Evolutionary conservation across 1,284 basidiomycete genomes (phyloP), one percentile per base, ranked within the genome.

Genomic region (Cutaneotrichosporon daszewskae): DNA sequence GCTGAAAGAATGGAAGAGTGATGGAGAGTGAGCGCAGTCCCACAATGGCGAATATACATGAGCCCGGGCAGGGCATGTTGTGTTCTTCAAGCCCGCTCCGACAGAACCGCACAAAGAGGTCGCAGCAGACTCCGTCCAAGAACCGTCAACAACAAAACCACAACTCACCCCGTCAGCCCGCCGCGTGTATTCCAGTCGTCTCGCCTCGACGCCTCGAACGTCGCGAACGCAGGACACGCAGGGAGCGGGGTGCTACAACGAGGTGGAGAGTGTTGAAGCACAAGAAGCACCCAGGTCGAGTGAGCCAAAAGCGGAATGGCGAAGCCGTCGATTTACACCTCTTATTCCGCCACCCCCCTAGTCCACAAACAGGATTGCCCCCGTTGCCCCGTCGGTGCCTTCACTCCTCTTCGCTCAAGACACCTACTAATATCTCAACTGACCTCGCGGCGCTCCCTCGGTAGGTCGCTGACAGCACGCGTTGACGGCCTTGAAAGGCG

Each of bases 381-480:
- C 33, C 20, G 9, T 12, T n/a, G 33, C 4, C 20, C 11, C 14
- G 11, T 5, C 24, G 35, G 35, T 36, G 35, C 35, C 35, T 36
- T 25, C 35, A 12, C 35, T 9, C n/a, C n/a, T 13, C 10, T 35
- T 36, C 35, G 23, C 35, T 36, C 35, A 14, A 36, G 35, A 36
- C 24, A 25, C 35, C 35, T 25, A 25, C 35, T 25, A 11, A 19
- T 16, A 36, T 18, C 35, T 17, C 35, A n/a, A 24, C 35, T 24
- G 20, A 20, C 23, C 6, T 9, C 34, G 9, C 17, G 4, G 6
- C 35, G n/a, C n/a, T 4, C 22, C 20, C 8, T 34, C 33, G 14
- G 33, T 34, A 34, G 13, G 33, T 34, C 14, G 33, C 33, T 34
- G 19, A 34, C 33, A 7, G 5, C 5, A 8, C 13, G n/a, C n/a